phyloP scores from a whole-genome alignment of 1,139 yeast genomes.

The Arxiozyma slooffiae region DNA sequence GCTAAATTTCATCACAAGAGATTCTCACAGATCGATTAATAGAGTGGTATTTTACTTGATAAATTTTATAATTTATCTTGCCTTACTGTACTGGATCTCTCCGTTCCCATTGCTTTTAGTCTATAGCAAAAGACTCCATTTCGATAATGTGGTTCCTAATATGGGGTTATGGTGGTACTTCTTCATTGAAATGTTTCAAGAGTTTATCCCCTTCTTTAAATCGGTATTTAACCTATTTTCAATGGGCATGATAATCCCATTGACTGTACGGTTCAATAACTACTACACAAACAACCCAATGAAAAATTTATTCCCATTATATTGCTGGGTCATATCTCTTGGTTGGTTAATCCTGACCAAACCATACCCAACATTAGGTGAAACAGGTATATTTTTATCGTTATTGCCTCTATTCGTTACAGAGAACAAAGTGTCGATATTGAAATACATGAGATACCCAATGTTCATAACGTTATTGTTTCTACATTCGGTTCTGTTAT shows the following conservation, averaged over 20 bases:
- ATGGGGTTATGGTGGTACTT: conserved; percentile 98
- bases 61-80: neutral
- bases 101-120: conserved; percentile 31
- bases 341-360: conserved; percentile 68
- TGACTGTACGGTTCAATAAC: conserved; percentile 56
- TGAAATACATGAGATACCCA: conserved; percentile 38
- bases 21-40: neutral
- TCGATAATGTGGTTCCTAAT: conserved; percentile 53
- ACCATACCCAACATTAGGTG: conserved; percentile 84
- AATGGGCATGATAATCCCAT: conserved; percentile 59
- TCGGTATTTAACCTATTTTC: conserved; percentile 74
- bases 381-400: conserved; percentile 59
- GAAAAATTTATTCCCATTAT: conserved; percentile 39
- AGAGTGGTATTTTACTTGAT: neutral
- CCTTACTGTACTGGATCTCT: neutral
- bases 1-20: conserved; percentile 25
- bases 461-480: conserved; percentile 37
- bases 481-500: conserved; percentile 46
- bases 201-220: conserved; percentile 72
- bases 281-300: conserved; percentile 28
- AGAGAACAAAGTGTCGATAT: conserved; percentile 25
- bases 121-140: conserved; percentile 50
- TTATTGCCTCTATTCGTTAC: conserved; percentile 46
- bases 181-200: conserved; percentile 89
- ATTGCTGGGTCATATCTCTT: conserved; percentile 52